A percentile compares a stretch with the other conserved stretches of the same genome.
These are phyloP conservation scores for Mucuna pruriens DNA, from an alignment of 306 rosid species.

Conservation along the genomic window DNA sequence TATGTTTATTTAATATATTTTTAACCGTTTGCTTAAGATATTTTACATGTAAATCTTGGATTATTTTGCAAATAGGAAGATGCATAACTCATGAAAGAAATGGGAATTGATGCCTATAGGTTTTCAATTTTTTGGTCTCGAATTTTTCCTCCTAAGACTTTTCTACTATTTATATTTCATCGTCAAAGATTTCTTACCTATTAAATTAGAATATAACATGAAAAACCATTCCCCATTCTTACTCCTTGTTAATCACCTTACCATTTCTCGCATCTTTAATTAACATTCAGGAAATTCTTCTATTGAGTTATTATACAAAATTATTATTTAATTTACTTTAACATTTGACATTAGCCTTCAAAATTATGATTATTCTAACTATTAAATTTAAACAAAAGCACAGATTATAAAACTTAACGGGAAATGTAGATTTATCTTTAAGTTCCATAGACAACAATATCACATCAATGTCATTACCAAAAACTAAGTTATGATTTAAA, in stretches of 20 bases:
- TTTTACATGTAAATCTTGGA: not conserved
- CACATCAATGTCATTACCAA: too few species aligned
- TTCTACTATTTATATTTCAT: not conserved
- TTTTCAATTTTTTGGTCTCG: conserved; percentile 96
- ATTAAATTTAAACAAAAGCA: too few species aligned
- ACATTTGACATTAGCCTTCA: not conserved
- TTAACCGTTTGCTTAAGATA: not conserved
- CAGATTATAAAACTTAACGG: not conserved
- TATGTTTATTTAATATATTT: not conserved
- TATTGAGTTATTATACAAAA: too few species aligned
- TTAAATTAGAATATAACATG: too few species aligned
- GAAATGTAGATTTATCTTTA: too few species aligned
- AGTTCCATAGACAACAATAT: too few species aligned
- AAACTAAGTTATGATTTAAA: too few species aligned
- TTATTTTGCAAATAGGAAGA: conserved; percentile 59
- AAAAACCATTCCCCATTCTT: too few species aligned
- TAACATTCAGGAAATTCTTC: too few species aligned
- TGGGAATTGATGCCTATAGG: conserved; percentile 90
- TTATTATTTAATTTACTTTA: not conserved
- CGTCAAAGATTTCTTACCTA: not conserved
- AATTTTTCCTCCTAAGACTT: conserved; percentile 75
- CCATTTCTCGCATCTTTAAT: not conserved
- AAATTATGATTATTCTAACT: not conserved
- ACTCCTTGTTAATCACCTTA: not conserved
- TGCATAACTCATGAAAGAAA: conserved; percentile 76